phyloP scores from a whole-genome alignment of 2,329 filamentous ascomycete species.

The Ascomycota sp. region DNA sequence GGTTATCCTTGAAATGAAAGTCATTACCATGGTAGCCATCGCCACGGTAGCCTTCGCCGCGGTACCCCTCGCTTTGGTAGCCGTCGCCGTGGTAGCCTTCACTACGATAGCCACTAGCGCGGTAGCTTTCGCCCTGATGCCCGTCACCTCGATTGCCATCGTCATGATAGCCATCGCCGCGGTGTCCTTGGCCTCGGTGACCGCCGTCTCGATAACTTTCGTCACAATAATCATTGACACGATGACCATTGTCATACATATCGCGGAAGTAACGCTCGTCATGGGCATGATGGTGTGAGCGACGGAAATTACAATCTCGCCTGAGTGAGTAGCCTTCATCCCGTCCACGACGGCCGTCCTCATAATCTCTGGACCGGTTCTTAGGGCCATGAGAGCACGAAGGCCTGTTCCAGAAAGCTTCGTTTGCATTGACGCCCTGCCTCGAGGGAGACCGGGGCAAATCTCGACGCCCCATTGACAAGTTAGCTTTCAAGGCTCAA shows the following conservation, averaged over 20 bases:
- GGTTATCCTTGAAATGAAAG: slow-evolving; percentile 7
- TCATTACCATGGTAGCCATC: slow-evolving; percentile 19
- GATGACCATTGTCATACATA: slow-evolving; percentile 19
- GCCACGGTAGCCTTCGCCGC: no score
- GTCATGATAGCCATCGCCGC: no score
- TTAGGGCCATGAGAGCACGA: slow-evolving; percentile 7
- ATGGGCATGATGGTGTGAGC: slow-evolving; percentile 8
- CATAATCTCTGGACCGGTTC: slow-evolving; percentile 7
- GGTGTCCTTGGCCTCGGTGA: neutral
- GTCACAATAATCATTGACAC: no score
- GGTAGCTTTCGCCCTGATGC: no score
- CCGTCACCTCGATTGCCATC: no score
- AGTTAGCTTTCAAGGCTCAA: slow-evolving; percentile 22
- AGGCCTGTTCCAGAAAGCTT: slow-evolving; percentile 12
- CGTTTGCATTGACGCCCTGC: slow-evolving; percentile 12
- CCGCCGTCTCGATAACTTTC: neutral
- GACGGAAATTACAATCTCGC: slow-evolving; percentile 5
- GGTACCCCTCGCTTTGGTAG: slow-evolving; percentile 11
- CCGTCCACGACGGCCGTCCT: slow-evolving; percentile 9
- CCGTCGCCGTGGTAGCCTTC: neutral
- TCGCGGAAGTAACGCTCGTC: slow-evolving; percentile 14
- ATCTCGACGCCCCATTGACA: slow-evolving; percentile 21
- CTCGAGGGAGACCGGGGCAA: slow-evolving; percentile 22
- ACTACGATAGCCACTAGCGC: neutral
- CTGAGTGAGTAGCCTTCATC: slow-evolving; percentile 8